These are phyloP conservation scores for Naematelia aurantialba DNA, from an alignment of 768 basidiomycete species.

Conservation along the genomic window DNA sequence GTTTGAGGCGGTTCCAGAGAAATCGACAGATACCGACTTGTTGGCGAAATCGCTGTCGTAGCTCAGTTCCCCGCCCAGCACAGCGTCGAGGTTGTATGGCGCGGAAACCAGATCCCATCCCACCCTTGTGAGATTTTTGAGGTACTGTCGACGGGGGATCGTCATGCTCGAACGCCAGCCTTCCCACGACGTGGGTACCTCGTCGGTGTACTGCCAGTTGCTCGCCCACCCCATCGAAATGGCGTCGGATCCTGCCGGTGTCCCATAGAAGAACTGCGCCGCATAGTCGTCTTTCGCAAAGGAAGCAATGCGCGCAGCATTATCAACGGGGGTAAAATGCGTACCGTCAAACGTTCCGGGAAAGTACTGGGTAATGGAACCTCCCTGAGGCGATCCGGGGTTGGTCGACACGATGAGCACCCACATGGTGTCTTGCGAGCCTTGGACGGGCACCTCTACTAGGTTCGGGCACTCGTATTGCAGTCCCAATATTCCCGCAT, in stretches of 20 bases:
- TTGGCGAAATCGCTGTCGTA: conserved; percentile 15
- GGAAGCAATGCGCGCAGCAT: conserved; percentile 19
- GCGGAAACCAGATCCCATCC: conserved; percentile 25
- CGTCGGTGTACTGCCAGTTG: conserved; percentile 39
- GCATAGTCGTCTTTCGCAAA: conserved; percentile 47
- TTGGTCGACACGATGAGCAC: conserved; percentile 27
- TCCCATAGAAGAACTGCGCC: conserved; percentile 34
- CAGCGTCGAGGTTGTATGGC: conserved; percentile 23
- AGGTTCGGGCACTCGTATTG: conserved; percentile 43
- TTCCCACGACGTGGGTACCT: conserved; percentile 31
- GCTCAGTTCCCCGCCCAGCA: conserved; percentile 7
- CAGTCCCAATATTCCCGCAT: conserved; percentile 26
- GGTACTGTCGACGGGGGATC: conserved; percentile 27
- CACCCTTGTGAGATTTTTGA: conserved; percentile 15
- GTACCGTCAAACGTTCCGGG: conserved; percentile 36
- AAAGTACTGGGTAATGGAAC: conserved; percentile 35
- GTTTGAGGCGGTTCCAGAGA: conserved; percentile 13
- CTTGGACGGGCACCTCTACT: conserved; percentile 25
- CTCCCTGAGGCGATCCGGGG: conserved; percentile 31
- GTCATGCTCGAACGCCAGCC: conserved; percentile 39
- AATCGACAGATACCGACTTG: conserved; percentile 17
- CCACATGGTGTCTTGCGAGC: conserved; percentile 12
- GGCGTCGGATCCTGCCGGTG: conserved; percentile 4
- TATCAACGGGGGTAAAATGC: conserved; percentile 28
- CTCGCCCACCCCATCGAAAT: conserved; percentile 37